These are phyloP conservation scores for Cladobotryum protrusum DNA, from an alignment of 2,329 filamentous ascomycete species.

Conservation along the genomic window DNA sequence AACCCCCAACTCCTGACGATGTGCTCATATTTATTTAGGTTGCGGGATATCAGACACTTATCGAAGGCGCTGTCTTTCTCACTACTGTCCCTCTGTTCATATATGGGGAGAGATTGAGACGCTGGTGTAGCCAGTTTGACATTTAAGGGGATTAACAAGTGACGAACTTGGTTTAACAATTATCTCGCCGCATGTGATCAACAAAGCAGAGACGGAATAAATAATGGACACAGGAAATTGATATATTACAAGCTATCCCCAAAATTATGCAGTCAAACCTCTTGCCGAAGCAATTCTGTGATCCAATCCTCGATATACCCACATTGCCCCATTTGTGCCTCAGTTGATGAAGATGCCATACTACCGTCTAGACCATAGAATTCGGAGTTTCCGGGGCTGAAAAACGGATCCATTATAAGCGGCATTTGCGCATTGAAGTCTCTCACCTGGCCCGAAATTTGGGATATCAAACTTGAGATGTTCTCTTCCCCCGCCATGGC, in stretches of 20 bases:
- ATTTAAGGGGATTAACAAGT: neutral
- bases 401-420: constrained; percentile 1
- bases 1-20: neutral
- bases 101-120: constrained; percentile 1
- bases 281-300: neutral
- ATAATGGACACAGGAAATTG: too few species aligned
- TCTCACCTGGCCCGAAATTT: neutral
- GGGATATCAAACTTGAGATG: neutral
- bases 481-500: neutral
- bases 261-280: too few species aligned
- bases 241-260: too few species aligned
- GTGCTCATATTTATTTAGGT: neutral
- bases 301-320: constrained; percentile 1
- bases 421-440: neutral
- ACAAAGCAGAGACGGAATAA: too few species aligned
- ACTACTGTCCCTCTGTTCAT: constrained; percentile 1
- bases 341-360: neutral
- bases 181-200: too few species aligned
- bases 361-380: neutral
- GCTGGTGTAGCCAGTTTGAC: constrained; percentile 3
- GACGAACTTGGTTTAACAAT: too few species aligned
- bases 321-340: neutral
- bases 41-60: neutral
- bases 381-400: neutral
- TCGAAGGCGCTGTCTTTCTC: neutral